Base-by-base conservation (phyloP, 176 grass and related monocot genomes). In the Leersia perrieri region DNA sequence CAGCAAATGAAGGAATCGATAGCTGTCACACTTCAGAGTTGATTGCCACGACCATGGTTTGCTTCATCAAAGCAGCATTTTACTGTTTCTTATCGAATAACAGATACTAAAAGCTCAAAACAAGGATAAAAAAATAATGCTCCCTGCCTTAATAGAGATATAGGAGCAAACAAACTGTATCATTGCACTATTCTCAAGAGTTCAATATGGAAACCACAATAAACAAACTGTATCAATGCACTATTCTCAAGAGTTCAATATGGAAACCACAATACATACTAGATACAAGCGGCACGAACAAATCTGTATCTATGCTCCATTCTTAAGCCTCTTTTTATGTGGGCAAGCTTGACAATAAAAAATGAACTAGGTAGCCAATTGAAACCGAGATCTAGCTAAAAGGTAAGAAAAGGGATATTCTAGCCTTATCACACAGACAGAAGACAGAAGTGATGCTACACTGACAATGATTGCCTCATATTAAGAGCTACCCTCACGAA, bases 1-100 rank as follows among this genome's bases (percentile, higher is more conserved):
- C 11, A 79, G 18, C 29, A 78, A 74, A 74, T 62, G 49, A 79
- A 5, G 44, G 61, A 84, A 44, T 23, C 39, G 67, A 88, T 9
- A 23, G 25, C 36, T 32, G 34, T 57, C 68, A 68, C 51, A 40
- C 53, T 40, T 70, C 32, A 68, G 68, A 25, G 68, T 47, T 49
- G 12, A 7, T 32, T 30, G 68, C 33, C 18, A 13, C 36, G 2
- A 11, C 30, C 36, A 9, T 61, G 9, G 45, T 55, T 47, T 60
- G 30, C 16, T 25, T 25, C 6, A n/a, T 5, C 49, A 7, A 20
- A 30, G 8, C 10, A n/a, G 29, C 15, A 61, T 14, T 3, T 2
- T 62, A 20, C 11, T 31, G 2, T 31, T 2, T 57, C 33, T 31
- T 9, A 1, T 31, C 31, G 9, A 51, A 51, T 9, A 64, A 74